Evolutionary conservation across 345 rosid genomes (phyloP), one percentile per base, ranked within the genome.

Genomic region (Balakata baccata): DNA sequence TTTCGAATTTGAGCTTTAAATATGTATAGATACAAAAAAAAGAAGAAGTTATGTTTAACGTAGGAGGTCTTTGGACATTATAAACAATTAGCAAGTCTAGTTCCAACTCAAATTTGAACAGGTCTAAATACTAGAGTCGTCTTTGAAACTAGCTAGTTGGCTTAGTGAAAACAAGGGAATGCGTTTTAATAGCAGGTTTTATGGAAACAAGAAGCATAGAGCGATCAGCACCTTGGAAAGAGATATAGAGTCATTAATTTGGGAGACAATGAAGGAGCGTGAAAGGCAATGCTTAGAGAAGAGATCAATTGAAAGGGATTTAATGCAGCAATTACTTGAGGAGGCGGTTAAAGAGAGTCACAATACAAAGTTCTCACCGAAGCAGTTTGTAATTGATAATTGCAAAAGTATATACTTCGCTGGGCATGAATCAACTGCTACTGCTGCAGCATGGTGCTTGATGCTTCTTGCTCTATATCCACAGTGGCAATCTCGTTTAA

Each of bases 401-500:
- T 92, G 98, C 84, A 92, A 92, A 83, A 90, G 79, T 74, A 92
- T 92, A 39, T 92, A 90, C 79, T 90, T 92, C 3, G 92, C 96
- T 0, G 96, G 96, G 16, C 89, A 89, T 66, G 98, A 89, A 66
- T 75, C 96, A 4, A 90, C 89, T 18, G 94, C 94, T 0, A 71
- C 85, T 51, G 88, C 92, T 16, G 91, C 90, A 68, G 79, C 94
- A 52, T 92, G 98, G 98, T 86, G 89, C 79, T 71, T 92, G 74
- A 89, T 92, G 96, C 89, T 92, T 8, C 96, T 92, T 0, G 93
- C 94, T 62, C 78, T 87, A 8, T 79, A 90, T 75, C 94, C 98
- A 5, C 82, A 84, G 5, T 90, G 98, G 98, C 98, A 92, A 78
- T 70, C 79, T 49, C 85, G 81, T 12, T 83, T 89, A 47, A 83